Conservation (phyloP, 352 stramenopile genomes). For the Elongisporangium undulatum region DNA sequence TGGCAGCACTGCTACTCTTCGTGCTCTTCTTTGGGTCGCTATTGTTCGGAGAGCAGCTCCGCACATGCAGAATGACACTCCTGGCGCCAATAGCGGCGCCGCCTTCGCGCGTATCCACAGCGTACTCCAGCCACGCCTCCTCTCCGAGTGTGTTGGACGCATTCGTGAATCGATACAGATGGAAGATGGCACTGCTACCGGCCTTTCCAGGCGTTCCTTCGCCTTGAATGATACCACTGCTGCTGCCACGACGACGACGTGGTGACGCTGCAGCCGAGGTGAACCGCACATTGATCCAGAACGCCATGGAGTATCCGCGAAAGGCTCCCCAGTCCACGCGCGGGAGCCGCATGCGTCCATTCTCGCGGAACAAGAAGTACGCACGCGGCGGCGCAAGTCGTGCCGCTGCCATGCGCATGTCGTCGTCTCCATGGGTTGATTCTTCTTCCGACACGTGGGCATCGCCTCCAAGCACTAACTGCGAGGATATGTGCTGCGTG, state of each 20-base stretch:
- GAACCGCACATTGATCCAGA: constrained; percentile 69
- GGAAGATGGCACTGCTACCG: constrained; percentile 32
- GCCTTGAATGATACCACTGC: background rate
- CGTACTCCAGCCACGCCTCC: constrained; percentile 60
- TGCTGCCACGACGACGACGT: constrained; percentile 2
- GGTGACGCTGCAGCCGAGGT: background rate
- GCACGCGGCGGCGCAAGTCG: constrained; percentile 40
- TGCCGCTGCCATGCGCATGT: background rate
- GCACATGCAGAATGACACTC: constrained; percentile 40
- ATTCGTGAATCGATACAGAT: constrained; percentile 73
- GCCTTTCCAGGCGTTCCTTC: background rate
- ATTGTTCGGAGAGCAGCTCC: constrained; percentile 38
- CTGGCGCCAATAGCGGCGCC: constrained; percentile 1
- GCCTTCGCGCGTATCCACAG: constrained; percentile 17
- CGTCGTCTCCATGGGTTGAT: background rate
- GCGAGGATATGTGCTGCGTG: background rate
- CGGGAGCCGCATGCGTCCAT: constrained; percentile 66
- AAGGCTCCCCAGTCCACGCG: constrained; percentile 78
- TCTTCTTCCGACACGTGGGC: background rate
- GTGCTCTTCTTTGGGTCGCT: background rate
- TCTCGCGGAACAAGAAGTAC: constrained; percentile 64
- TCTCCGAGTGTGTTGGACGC: constrained; percentile 61
- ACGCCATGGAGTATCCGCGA: constrained; percentile 67
- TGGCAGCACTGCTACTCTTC: constrained; percentile 15
- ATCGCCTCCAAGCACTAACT: background rate